Evolutionary conservation across 176 grass and related monocot species (phyloP), one percentile per base, ranked within the genome.

Genomic region (Cenchrus purpureus): DNA sequence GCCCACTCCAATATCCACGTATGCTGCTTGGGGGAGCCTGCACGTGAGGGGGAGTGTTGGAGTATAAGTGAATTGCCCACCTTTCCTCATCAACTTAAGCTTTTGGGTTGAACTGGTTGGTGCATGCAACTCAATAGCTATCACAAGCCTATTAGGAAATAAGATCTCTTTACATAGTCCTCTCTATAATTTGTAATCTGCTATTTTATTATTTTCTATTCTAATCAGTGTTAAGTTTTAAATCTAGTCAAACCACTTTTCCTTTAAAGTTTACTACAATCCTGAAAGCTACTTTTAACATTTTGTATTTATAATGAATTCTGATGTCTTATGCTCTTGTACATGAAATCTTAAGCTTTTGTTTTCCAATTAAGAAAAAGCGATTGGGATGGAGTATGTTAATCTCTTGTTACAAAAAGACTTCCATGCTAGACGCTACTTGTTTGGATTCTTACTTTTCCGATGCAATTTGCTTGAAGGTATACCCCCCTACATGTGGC

Each of bases 401-500:
- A 79, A 79, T 84, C 4, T 48, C 50, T 48, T 29, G 8, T 53
- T 79, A 16, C 15, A 52, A 43, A 84, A 73, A 12, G n/a, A 73
- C 8, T 51, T 67, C 9, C 44, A 8, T 86, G 46, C 64, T 37
- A 61, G 31, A 9, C 82, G 48, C 55, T 49, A 62, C 37, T 85
- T 82, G 19, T 82, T 82, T 71, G 5, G 52, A 56, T 79, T 66
- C 70, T 81, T 79, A 79, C 12, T 79, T 83, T 14, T 74, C 31
- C 31, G 68, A 70, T 78, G 20, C 46, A 82, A 71, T 86, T 44
- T 86, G 25, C 55, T 40, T 87, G 77, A 82, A 99, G 97, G 86
- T 88, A 86, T 86, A 99, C 94, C 53, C 94, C 97, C 58, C 82
- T 92, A 87, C 88, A 94, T 90, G 97, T 99, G 82, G 97, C 94